phyloP scores from a whole-genome alignment of 192 early-diverging fungal species.

The Gigaspora rosea region DNA sequence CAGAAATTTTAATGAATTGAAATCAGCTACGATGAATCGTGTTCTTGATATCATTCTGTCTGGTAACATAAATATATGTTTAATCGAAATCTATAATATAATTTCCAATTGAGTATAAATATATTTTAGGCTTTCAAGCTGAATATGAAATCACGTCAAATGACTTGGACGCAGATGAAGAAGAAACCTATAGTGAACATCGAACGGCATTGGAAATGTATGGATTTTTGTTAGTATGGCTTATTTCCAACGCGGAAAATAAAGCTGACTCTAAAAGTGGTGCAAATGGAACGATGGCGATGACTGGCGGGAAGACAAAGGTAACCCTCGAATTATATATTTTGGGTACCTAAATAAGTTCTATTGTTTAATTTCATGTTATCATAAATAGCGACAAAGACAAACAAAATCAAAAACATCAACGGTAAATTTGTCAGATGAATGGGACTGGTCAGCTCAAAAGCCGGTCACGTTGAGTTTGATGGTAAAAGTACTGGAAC shows the following conservation, averaged over 20 bases:
- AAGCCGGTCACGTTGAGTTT: conserved; percentile 59
- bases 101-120: conserved; percentile 11
- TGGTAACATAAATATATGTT: conserved; percentile 45
- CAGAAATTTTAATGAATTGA: conserved; percentile 56
- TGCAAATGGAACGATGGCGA: conserved; percentile 30
- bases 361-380: neutral
- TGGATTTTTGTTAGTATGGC: conserved; percentile 82
- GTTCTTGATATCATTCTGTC: conserved; percentile 72
- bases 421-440: conserved; percentile 25
- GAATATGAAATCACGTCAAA: conserved; percentile 62
- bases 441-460: conserved; percentile 65
- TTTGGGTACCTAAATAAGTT: neutral
- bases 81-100: neutral
- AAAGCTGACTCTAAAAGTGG: conserved; percentile 48
- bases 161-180: conserved; percentile 66
- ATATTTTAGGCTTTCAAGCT: conserved; percentile 57
- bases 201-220: conserved; percentile 75
- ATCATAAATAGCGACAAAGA: conserved; percentile 37
- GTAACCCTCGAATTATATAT: neutral
- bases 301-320: neutral
- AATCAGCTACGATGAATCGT: conserved; percentile 51
- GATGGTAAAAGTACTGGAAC: conserved; percentile 50
- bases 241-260: conserved; percentile 67
- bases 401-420: conserved; percentile 44
- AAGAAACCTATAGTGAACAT: conserved; percentile 71